These are phyloP conservation scores for Hymenoscyphus infarciens DNA, from an alignment of 2,329 filamentous ascomycete genomes.

Conservation along the genomic window DNA sequence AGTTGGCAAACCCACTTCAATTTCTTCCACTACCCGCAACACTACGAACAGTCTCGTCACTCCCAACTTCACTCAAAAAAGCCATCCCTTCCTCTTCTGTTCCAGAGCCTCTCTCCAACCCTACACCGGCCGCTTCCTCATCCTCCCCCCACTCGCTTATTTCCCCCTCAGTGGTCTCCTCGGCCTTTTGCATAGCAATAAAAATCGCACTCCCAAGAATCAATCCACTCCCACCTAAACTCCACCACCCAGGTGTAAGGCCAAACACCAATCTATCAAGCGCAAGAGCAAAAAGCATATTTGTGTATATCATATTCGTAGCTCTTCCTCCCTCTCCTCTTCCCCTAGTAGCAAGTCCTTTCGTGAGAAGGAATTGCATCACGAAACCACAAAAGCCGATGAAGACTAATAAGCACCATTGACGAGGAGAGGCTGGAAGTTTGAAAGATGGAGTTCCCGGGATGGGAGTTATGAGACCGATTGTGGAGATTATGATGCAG, in stretches of 20 bases:
- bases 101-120: neutral
- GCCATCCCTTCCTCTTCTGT: neutral
- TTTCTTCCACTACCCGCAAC: neutral
- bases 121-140: neutral
- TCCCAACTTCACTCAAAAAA: neutral
- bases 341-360: slow-evolving; percentile 52
- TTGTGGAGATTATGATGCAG: slow-evolving; percentile 63
- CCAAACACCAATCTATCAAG: slow-evolving; percentile 64
- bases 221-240: slow-evolving; percentile 57
- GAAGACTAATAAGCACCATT: slow-evolving; percentile 63
- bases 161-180: neutral
- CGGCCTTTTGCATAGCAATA: slow-evolving; percentile 46
- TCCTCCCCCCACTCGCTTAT: neutral
- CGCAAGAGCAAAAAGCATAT: slow-evolving; percentile 65
- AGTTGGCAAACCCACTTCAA: neutral
- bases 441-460: slow-evolving; percentile 37
- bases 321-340: slow-evolving; percentile 41
- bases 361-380: slow-evolving; percentile 83
- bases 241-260: slow-evolving; percentile 52
- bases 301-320: slow-evolving; percentile 65
- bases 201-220: slow-evolving; percentile 65
- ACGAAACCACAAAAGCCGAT: slow-evolving; percentile 73
- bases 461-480: slow-evolving; percentile 54
- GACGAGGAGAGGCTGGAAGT: slow-evolving; percentile 40
- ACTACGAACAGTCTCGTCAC: neutral